These are phyloP conservation scores for Ogataea glucozyma DNA, from an alignment of 805 yeast species.

Conservation along the genomic window DNA sequence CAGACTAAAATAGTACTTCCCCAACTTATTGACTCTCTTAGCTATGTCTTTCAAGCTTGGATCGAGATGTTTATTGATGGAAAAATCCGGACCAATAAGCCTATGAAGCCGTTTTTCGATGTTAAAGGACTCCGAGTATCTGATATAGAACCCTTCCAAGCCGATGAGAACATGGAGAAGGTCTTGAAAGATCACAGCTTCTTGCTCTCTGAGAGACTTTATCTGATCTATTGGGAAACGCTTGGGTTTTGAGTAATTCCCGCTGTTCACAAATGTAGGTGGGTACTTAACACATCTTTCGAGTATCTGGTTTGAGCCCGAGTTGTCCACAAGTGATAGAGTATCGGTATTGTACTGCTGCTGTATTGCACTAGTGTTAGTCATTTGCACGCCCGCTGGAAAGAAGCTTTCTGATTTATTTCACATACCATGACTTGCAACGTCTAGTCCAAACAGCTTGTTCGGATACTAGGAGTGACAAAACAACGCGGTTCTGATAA, in stretches of 20 bases:
- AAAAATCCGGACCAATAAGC: slow-evolving; percentile 72
- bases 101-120: slow-evolving; percentile 42
- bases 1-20: slow-evolving; percentile 63
- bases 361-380: background rate
- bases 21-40: slow-evolving; percentile 57
- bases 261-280: slow-evolving; percentile 21
- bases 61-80: slow-evolving; percentile 71
- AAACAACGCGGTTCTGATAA: too few relatives aligned
- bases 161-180: slow-evolving; percentile 67
- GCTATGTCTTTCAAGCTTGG: slow-evolving; percentile 71
- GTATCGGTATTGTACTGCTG: slow-evolving; percentile 11
- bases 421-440: background rate
- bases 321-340: slow-evolving; percentile 11
- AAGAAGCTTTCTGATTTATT: background rate
- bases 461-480: too few relatives aligned
- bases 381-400: too few relatives aligned
- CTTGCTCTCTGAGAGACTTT: slow-evolving; percentile 59
- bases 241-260: slow-evolving; percentile 18
- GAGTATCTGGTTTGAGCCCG: slow-evolving; percentile 13
- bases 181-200: slow-evolving; percentile 71
- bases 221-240: slow-evolving; percentile 47
- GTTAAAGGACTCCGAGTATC: slow-evolving; percentile 64
- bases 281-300: slow-evolving; percentile 23
- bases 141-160: slow-evolving; percentile 73
- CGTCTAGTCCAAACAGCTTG: too few relatives aligned